These are phyloP conservation scores for Xylaria hypoxylon DNA, from an alignment of 2,329 filamentous ascomycete genomes.

Conservation along the genomic window DNA sequence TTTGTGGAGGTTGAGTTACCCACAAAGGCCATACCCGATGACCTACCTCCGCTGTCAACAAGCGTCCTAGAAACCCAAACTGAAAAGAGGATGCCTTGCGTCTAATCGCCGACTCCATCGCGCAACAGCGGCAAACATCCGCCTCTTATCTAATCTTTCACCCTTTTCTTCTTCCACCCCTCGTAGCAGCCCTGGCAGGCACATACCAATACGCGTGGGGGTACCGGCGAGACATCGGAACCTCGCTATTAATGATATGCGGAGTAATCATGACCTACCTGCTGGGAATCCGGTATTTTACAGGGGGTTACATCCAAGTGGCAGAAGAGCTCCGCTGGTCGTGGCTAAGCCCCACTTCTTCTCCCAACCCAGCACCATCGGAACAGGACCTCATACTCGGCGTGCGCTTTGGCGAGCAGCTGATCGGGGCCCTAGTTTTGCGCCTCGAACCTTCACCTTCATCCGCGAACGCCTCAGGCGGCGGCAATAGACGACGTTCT, in stretches of 20 bases:
- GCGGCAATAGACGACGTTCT: slow-evolving; percentile 41
- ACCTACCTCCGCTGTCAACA: slow-evolving; percentile 73
- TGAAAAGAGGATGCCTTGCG: slow-evolving; percentile 75
- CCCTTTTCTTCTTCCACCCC: slow-evolving; percentile 63
- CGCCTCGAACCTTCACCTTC: slow-evolving; percentile 64
- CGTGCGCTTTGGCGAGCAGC: slow-evolving; percentile 72
- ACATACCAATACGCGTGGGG: slow-evolving; percentile 55
- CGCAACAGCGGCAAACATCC: slow-evolving; percentile 80
- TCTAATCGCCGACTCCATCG: slow-evolving; percentile 83
- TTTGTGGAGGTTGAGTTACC: slow-evolving; percentile 55
- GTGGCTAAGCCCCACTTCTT: slow-evolving; percentile 64
- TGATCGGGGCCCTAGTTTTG: slow-evolving; percentile 79
- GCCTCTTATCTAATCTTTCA: slow-evolving; percentile 73
- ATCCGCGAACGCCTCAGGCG: slow-evolving; percentile 32
- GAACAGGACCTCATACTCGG: slow-evolving; percentile 71
- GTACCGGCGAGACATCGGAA: slow-evolving; percentile 60
- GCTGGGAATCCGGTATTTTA: slow-evolving; percentile 69
- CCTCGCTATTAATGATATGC: slow-evolving; percentile 68
- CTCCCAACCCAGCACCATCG: slow-evolving; percentile 30
- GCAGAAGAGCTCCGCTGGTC: slow-evolving; percentile 72
- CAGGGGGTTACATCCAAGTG: slow-evolving; percentile 70
- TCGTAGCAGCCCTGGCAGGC: slow-evolving; percentile 58
- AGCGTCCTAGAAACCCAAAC: slow-evolving; percentile 64
- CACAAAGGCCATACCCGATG: slow-evolving; percentile 57
- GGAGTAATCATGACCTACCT: slow-evolving; percentile 74